A percentile compares a stretch with the other conserved stretches of the same genome.
Evolutionary conservation across 306 rosid species (phyloP).

Genomic region (Prinsepia uniflora): DNA sequence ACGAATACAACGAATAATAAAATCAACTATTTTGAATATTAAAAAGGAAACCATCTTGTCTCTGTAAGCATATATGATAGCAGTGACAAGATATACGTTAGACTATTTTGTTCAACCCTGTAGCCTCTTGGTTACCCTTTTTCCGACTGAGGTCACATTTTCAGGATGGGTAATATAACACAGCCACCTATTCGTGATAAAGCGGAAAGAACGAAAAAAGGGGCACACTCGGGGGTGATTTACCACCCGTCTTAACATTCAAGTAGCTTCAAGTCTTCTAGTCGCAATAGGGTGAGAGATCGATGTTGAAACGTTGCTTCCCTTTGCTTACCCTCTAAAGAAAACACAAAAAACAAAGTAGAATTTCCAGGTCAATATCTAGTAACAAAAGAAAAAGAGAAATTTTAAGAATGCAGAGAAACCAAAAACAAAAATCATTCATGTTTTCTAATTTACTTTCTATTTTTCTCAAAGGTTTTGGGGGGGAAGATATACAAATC

Average conservation of each 20-base stretch:
- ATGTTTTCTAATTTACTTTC: not conserved
- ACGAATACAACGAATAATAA: not conserved
- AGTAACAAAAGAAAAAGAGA: not conserved
- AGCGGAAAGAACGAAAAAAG: not conserved
- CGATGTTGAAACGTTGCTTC: slow-evolving; percentile 68
- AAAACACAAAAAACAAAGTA: slow-evolving; percentile 9
- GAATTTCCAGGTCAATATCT: slow-evolving; percentile 13
- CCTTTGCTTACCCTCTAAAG: slow-evolving; percentile 83
- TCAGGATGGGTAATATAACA: not conserved
- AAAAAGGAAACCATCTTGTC: not conserved
- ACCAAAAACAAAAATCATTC: not conserved
- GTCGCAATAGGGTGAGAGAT: slow-evolving; percentile 71
- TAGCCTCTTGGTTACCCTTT: not conserved
- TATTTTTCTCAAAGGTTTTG: not conserved
- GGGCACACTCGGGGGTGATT: not conserved
- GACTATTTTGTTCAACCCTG: not conserved
- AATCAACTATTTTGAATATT: no score
- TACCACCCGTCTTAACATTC: slow-evolving; percentile 28
- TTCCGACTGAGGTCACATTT: not conserved
- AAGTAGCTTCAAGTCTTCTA: slow-evolving; percentile 28
- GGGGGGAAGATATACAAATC: not conserved
- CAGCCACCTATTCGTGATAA: not conserved
- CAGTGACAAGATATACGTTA: not conserved
- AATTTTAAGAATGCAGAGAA: not conserved
- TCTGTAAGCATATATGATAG: not conserved